A percentile compares a stretch with the other conserved stretches of the same genome.
These are phyloP conservation scores for Eutrema heterophyllum DNA, from an alignment of 345 rosid genomes.

Conservation along the genomic window DNA sequence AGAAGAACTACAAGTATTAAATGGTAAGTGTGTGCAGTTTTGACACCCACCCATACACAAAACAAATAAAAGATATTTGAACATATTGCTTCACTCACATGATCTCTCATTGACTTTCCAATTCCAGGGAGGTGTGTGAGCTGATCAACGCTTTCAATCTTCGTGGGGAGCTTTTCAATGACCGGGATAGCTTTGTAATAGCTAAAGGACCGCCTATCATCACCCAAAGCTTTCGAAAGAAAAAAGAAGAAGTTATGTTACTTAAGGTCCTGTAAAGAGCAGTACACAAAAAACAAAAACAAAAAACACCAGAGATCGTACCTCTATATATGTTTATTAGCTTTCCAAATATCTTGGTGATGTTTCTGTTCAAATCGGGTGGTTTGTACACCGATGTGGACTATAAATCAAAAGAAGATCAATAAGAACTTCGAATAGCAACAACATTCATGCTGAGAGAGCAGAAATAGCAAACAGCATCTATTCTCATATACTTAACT, in stretches of 20 bases:
- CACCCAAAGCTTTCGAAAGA: conserved; percentile 73
- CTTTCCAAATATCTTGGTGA: conserved; percentile 84
- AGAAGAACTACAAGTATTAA: background rate
- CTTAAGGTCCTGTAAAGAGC: background rate
- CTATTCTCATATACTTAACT: background rate
- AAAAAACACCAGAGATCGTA: conserved; percentile 15
- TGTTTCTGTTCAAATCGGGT: conserved; percentile 80
- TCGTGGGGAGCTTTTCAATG: conserved; percentile 79
- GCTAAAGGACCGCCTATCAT: conserved; percentile 91
- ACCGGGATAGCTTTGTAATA: conserved; percentile 85
- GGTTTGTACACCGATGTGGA: conserved; percentile 55
- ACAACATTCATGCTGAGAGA: background rate
- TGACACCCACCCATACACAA: background rate
- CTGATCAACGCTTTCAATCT: conserved; percentile 79
- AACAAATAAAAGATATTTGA: background rate
- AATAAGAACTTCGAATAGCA: background rate
- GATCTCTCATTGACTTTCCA: conserved; percentile 94
- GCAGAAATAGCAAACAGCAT: background rate
- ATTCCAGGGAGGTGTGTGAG: conserved; percentile 79
- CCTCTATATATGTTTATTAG: conserved; percentile 87
- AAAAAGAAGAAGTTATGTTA: conserved; percentile 9
- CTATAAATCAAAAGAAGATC: conserved; percentile 22
- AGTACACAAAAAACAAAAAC: background rate
- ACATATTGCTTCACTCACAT: conserved; percentile 51
- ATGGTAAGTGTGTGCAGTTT: background rate